phyloP scores from a whole-genome alignment of 2,329 filamentous ascomycete genomes.

The Alternaria atra region DNA sequence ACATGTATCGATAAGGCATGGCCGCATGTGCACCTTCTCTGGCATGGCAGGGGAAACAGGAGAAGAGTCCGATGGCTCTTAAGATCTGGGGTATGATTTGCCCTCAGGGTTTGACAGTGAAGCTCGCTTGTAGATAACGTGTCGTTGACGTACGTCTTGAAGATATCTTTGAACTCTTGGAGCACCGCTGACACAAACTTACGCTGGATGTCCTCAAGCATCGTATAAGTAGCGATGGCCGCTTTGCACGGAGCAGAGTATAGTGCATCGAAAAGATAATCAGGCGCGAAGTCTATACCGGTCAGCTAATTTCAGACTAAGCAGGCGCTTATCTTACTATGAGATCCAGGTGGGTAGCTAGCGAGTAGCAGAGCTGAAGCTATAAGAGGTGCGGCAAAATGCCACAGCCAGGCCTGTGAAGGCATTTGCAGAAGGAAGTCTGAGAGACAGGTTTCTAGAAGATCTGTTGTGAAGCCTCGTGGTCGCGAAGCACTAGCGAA shows the following conservation, averaged over 20 bases:
- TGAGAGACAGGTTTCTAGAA: conserved; percentile 27
- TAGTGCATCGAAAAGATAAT: conserved; percentile 15
- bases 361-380: conserved; percentile 35
- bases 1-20: conserved; percentile 21
- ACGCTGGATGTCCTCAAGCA: conserved; percentile 5
- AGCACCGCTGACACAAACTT: conserved; percentile 11
- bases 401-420: conserved; percentile 31
- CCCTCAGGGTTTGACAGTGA: conserved; percentile 1
- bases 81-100: conserved; percentile 10
- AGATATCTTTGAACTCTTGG: background rate
- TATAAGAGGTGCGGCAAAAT: conserved; percentile 32
- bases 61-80: conserved; percentile 23
- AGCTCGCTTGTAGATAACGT: background rate
- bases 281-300: conserved; percentile 15
- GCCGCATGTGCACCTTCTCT: conserved; percentile 22
- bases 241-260: conserved; percentile 11
- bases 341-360: conserved; percentile 31
- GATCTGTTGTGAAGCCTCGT: conserved; percentile 19
- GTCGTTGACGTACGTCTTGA: background rate
- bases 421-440: conserved; percentile 34
- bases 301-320: background rate
- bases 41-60: conserved; percentile 25
- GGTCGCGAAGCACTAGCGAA: conserved; percentile 29
- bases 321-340: conserved; percentile 24
- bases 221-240: conserved; percentile 16